Evolutionary conservation across 306 rosid genomes (phyloP).

Genomic region (Phaseolus lunatus): DNA sequence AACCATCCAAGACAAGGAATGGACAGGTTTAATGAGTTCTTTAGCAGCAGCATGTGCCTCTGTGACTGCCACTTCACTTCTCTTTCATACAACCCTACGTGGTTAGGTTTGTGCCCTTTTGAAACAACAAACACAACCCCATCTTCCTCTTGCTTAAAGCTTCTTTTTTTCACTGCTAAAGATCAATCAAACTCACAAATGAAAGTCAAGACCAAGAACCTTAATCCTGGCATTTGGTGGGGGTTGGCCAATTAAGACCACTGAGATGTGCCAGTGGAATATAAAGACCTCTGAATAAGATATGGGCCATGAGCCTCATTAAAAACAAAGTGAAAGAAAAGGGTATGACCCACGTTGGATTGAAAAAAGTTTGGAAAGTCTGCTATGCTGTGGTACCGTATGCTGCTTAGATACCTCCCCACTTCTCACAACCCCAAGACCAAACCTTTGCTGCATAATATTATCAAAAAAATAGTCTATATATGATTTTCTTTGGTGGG

Average conservation of each 20-base stretch:
- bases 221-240: conserved; percentile 40
- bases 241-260: conserved; percentile 17
- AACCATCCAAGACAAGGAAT: conserved; percentile 28
- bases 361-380: background rate
- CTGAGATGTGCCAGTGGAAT: background rate
- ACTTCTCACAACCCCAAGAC: conserved; percentile 41
- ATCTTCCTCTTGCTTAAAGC: conserved; percentile 29
- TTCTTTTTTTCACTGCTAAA: conserved; percentile 28
- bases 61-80: conserved; percentile 31
- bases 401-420: conserved; percentile 29
- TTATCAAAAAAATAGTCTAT: too few species aligned
- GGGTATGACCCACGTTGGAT: background rate
- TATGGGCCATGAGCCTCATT: conserved; percentile 35
- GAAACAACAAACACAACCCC: conserved; percentile 31
- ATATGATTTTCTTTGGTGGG: too few species aligned
- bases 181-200: background rate
- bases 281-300: background rate
- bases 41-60: conserved; percentile 50
- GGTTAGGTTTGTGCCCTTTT: conserved; percentile 39
- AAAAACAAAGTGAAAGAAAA: background rate
- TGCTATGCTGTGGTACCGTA: background rate
- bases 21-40: conserved; percentile 44
- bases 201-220: conserved; percentile 6
- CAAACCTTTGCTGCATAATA: background rate
- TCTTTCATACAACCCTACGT: conserved; percentile 35